Evolutionary conservation across 2,329 filamentous ascomycete species (phyloP).

Genomic region (Endothia cerciana): DNA sequence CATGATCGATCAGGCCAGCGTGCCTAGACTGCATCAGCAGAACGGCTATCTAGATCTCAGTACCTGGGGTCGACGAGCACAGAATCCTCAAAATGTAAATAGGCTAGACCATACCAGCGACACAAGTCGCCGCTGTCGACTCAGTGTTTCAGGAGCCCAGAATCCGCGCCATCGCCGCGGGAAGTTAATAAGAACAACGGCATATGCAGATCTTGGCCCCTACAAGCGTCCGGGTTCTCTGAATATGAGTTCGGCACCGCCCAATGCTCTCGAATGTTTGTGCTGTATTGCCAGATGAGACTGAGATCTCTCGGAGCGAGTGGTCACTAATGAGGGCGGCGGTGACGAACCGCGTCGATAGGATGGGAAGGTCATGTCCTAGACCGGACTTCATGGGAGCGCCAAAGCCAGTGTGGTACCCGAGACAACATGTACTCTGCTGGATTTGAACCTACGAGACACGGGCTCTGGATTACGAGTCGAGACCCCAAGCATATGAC

Average conservation of each 20-base stretch:
- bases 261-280: neutral
- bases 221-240: neutral
- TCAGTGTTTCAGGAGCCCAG: neutral
- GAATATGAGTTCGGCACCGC: no score
- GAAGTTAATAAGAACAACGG: neutral
- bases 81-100: neutral
- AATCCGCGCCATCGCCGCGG: neutral
- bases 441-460: neutral
- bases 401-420: neutral
- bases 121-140: neutral
- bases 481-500: neutral
- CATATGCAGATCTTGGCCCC: neutral
- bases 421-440: neutral
- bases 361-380: neutral
- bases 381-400: neutral
- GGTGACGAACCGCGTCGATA: neutral
- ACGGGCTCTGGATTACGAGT: neutral
- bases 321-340: neutral
- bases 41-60: neutral
- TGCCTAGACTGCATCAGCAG: neutral
- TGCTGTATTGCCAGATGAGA: neutral
- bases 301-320: neutral
- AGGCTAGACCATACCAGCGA: neutral
- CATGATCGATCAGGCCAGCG: neutral
- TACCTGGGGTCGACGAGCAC: neutral